A percentile compares a stretch with the other conserved stretches of the same genome.
Evolutionary conservation across 2,329 filamentous ascomycete genomes (phyloP).

Genomic region (Cadophora luteo-olivacea): DNA sequence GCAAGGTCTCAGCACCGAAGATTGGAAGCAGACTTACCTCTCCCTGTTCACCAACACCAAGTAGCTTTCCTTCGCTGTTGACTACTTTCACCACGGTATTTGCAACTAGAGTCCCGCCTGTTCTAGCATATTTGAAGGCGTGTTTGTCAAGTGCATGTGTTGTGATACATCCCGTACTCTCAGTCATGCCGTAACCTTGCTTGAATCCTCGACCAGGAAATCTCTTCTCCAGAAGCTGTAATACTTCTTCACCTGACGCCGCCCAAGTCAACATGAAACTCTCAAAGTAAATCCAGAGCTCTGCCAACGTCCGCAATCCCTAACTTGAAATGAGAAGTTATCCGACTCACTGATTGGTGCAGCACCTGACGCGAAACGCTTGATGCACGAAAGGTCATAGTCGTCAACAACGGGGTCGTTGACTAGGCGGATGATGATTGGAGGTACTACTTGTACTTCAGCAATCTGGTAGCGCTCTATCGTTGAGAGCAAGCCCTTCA

Average conservation of each 20-base stretch:
- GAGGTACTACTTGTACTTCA: constrained; percentile 58
- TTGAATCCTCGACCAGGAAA: constrained; percentile 68
- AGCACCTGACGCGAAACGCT: constrained; percentile 64
- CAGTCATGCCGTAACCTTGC: constrained; percentile 74
- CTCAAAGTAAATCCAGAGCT: background rate
- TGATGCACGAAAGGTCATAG: constrained; percentile 63
- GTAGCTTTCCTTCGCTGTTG: constrained; percentile 48
- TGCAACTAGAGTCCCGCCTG: constrained; percentile 60
- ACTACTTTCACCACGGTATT: constrained; percentile 65
- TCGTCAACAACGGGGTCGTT: constrained; percentile 59
- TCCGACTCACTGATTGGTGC: constrained; percentile 55
- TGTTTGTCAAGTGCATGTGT: constrained; percentile 61
- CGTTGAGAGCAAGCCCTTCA: constrained; percentile 60
- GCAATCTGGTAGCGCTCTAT: constrained; percentile 42
- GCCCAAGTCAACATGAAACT: background rate
- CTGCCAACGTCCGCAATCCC: too few relatives aligned
- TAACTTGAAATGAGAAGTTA: too few relatives aligned
- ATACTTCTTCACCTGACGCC: constrained; percentile 53
- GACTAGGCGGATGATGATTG: constrained; percentile 66
- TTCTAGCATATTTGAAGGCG: constrained; percentile 62
- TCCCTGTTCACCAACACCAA: constrained; percentile 36
- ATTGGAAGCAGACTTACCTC: constrained; percentile 3
- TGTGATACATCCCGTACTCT: constrained; percentile 67
- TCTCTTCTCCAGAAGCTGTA: constrained; percentile 59
- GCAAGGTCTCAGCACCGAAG: background rate